These are phyloP conservation scores for Delphinella strobiligena DNA, from an alignment of 2,329 filamentous ascomycete genomes.

Conservation along the genomic window DNA sequence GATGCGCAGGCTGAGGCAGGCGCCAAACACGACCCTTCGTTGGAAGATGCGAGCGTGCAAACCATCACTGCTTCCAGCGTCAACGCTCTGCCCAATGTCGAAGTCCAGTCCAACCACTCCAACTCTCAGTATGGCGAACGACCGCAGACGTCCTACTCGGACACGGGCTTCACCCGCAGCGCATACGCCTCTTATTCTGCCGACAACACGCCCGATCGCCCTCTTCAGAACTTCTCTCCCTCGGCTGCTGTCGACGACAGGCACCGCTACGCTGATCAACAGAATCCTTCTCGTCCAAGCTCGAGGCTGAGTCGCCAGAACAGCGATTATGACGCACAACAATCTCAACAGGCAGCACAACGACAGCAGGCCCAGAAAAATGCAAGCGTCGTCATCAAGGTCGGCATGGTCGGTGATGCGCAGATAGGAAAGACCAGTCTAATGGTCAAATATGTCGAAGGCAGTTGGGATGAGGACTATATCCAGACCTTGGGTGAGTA, in stretches of 20 bases:
- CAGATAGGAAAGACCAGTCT: conserved; percentile 98
- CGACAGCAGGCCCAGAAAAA: conserved; percentile 35
- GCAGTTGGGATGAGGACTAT: conserved; percentile 99
- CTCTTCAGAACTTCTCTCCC: conserved; percentile 27
- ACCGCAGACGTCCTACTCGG: conserved; percentile 43
- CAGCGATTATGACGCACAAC: conserved; percentile 18
- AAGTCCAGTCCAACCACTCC: conserved; percentile 26
- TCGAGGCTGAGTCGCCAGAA: conserved; percentile 10
- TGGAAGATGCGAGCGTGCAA: conserved; percentile 37
- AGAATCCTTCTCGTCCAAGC: conserved; percentile 29
- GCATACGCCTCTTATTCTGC: conserved; percentile 32
- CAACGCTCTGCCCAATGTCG: conserved; percentile 26
- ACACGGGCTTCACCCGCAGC: conserved; percentile 32
- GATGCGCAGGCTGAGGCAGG: conserved; percentile 3
- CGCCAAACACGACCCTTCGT: conserved; percentile 18
- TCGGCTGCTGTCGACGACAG: conserved; percentile 31
- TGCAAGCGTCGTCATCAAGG: conserved; percentile 85
- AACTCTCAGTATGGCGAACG: conserved; percentile 32
- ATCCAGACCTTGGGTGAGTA: conserved; percentile 79
- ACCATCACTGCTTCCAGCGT: conserved; percentile 31
- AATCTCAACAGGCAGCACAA: conserved; percentile 21
- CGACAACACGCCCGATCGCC: conserved; percentile 26
- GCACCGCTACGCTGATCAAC: conserved; percentile 18
- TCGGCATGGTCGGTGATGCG: conserved; percentile 97
- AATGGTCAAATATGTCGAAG: conserved; percentile 99